phyloP scores from a whole-genome alignment of 306 rosid species.

The Castanea crenata region DNA sequence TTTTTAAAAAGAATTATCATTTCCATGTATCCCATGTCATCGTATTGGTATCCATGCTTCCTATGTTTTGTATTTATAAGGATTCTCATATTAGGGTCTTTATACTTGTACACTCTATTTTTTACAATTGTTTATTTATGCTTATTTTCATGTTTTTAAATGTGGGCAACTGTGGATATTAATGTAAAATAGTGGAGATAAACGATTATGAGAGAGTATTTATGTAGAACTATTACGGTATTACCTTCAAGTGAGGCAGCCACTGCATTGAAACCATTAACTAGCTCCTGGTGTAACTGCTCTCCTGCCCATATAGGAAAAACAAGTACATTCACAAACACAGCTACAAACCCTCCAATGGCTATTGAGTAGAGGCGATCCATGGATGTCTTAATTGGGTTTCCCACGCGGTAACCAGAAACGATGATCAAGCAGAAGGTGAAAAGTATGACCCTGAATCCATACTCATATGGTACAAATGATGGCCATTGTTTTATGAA shows the following conservation, averaged over 20 bases:
- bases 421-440: constrained; percentile 61
- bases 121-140: no score
- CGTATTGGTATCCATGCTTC: neutral
- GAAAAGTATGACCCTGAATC: constrained; percentile 57
- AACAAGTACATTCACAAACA: constrained; percentile 52
- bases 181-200: no score
- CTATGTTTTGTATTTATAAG: neutral
- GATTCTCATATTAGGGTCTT: neutral
- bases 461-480: constrained; percentile 60
- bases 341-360: constrained; percentile 68
- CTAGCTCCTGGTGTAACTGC: constrained; percentile 54
- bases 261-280: constrained; percentile 44
- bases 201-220: no score
- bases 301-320: constrained; percentile 83
- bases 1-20: no score
- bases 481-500: constrained; percentile 62
- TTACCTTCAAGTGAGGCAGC: constrained; percentile 74
- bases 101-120: no score
- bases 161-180: no score
- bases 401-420: constrained; percentile 71
- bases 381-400: constrained; percentile 52
- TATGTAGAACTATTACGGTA: no score
- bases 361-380: constrained; percentile 62
- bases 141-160: no score
- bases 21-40: no score